Evolutionary conservation across 441 rosid species (phyloP), one percentile per base, ranked within the genome.

Genomic region (Arabidopsis lyrata): DNA sequence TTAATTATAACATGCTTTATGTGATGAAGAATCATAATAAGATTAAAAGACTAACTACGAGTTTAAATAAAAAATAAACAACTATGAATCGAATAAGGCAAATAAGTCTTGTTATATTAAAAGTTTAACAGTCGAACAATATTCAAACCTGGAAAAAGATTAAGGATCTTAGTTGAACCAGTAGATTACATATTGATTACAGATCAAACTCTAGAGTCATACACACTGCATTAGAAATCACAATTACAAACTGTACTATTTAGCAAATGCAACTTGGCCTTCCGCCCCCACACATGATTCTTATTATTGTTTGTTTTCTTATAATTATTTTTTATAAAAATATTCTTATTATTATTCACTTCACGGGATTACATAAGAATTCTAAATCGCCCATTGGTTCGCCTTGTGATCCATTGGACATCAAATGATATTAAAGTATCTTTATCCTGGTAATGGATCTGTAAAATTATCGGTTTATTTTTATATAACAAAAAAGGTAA

Each of bases 321-420:
- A 45, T 24, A 35, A 29, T 62, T 15, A 36, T 16, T 36, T 13
- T 62, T 36, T 5, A 29, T 10, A 35, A 29, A 24, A 18, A 5
- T 10, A 29, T n/a, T 63, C 32, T 45, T 39, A 9, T 54, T 68
- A n/a, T 29, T 36, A 38, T 61, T 72, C 73, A 45, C 78, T 57
- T 78, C 82, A 81, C 84, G 84, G 76, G 82, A 41, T 50, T 70
- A 72, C 75, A 70, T 68, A 75, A 63, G 58, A 65, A 58, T 58
- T 66, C 32, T 61, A 29, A 54, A 67, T 35, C 70, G 70, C 63
- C 78, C 69, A 68, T 54, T 78, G 71, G 57, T 68, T 52, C 42
- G 35, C 32, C 68, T 11, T 41, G 44, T 70, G 77, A 70, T 55
- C 68, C 49, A 80, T 14, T 39, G 34, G 48, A 65, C 27, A 57